Evolutionary conservation across 495 filamentous ascomycete genomes (phyloP).

Genomic region (Lentithecium fluviatile): DNA sequence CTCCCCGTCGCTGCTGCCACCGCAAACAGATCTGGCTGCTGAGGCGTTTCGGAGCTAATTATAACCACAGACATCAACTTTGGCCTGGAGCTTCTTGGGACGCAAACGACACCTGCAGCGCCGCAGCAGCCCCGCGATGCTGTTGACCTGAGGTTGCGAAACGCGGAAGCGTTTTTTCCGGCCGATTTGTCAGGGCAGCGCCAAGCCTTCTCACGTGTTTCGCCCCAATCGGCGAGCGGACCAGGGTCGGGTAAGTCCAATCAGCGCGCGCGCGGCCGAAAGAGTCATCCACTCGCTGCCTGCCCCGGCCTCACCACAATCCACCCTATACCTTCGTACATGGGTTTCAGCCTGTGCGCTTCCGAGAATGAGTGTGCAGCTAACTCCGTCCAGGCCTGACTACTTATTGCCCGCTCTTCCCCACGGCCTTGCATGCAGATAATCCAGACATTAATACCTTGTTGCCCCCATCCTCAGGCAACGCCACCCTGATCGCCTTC

Average conservation of each 20-base stretch:
- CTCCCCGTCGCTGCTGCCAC: not conserved
- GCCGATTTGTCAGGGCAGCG: not conserved
- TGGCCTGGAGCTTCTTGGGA: constrained; percentile 23
- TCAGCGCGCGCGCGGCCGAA: no score
- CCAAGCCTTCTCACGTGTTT: not conserved
- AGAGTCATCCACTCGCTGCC: not conserved
- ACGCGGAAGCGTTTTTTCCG: not conserved
- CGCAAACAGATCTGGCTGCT: not conserved
- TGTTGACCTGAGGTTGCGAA: constrained; percentile 12
- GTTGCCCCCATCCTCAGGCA: constrained; percentile 23
- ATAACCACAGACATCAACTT: constrained; percentile 27
- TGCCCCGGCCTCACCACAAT: not conserved
- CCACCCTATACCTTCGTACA: no score
- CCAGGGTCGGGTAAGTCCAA: not conserved
- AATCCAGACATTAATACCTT: constrained; percentile 4
- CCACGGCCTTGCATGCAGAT: not conserved
- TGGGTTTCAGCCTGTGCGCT: constrained; percentile 30
- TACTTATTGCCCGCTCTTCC: not conserved
- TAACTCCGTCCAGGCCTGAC: not conserved
- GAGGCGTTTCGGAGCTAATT: constrained; percentile 18
- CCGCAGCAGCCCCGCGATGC: constrained; percentile 4
- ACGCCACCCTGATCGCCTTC: constrained; percentile 27
- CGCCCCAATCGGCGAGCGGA: not conserved
- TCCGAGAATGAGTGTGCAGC: not conserved
- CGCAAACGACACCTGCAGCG: constrained; percentile 16